Evolutionary conservation across 2,329 filamentous ascomycete species (phyloP).

Genomic region (Domatiomyces globalis): DNA sequence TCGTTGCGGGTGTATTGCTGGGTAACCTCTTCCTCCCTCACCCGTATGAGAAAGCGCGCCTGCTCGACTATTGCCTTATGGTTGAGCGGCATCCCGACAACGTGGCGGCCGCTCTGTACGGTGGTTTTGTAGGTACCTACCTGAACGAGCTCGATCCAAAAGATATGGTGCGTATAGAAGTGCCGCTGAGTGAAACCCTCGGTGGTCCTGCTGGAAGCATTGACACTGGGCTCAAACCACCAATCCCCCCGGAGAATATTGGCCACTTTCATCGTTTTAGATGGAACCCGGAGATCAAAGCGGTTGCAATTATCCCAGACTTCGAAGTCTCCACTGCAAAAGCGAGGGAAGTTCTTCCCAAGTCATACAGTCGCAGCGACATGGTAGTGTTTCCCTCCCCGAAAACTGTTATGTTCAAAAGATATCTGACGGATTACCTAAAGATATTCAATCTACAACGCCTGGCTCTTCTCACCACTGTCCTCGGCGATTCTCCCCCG

Average conservation of each 20-base stretch:
- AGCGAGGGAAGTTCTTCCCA: constrained; percentile 72
- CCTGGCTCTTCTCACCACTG: constrained; percentile 78
- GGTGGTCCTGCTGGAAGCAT: constrained; percentile 79
- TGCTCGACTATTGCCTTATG: constrained; percentile 96
- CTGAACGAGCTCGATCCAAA: constrained; percentile 81
- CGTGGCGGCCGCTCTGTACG: constrained; percentile 85
- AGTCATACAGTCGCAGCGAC: constrained; percentile 63
- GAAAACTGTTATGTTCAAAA: neutral
- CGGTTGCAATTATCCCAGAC: constrained; percentile 86
- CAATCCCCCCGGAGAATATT: constrained; percentile 79
- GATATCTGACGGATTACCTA: neutral
- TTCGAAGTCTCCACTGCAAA: constrained; percentile 93
- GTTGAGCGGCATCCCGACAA: constrained; percentile 82
- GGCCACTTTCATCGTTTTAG: constrained; percentile 93
- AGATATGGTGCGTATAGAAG: constrained; percentile 80
- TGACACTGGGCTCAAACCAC: constrained; percentile 75
- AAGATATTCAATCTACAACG: constrained; percentile 78
- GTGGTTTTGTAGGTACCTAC: constrained; percentile 93
- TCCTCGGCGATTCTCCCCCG: constrained; percentile 76
- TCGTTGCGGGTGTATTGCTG: constrained; percentile 87
- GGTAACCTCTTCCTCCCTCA: constrained; percentile 63
- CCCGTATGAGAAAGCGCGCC: constrained; percentile 49
- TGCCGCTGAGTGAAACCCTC: constrained; percentile 84
- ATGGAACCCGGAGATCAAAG: constrained; percentile 92
- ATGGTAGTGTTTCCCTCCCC: constrained; percentile 45